Conservation (phyloP, 2,329 filamentous ascomycete species). For the Ampelomyces quisqualis region DNA sequence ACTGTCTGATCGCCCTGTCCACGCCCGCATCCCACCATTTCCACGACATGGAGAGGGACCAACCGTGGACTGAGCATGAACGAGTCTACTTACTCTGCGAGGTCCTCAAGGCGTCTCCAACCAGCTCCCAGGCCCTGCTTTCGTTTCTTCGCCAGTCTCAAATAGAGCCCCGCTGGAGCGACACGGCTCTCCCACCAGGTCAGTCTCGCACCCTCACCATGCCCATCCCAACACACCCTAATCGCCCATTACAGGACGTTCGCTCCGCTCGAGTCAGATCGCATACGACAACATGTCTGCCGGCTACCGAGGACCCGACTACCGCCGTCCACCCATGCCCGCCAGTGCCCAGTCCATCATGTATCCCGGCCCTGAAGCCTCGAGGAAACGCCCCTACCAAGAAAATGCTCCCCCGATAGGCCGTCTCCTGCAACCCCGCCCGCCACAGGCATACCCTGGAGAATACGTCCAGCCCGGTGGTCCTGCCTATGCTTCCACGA, state of each 20-base stretch:
- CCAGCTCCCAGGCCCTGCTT: constrained; percentile 48
- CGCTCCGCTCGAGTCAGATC: constrained; percentile 40
- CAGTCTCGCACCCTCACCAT: constrained; percentile 22
- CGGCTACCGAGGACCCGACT: constrained; percentile 28
- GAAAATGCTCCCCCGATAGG: constrained; percentile 39
- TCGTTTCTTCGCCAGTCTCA: constrained; percentile 48
- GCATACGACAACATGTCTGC: constrained; percentile 36
- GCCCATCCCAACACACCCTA: too few relatives aligned
- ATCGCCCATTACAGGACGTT: constrained; percentile 34
- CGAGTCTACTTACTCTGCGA: constrained; percentile 55
- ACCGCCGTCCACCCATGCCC: constrained; percentile 33
- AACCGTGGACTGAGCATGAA: constrained; percentile 51
- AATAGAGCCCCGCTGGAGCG: constrained; percentile 51
- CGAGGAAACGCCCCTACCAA: constrained; percentile 41
- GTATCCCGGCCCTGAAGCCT: constrained; percentile 36
- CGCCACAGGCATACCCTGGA: constrained; percentile 38
- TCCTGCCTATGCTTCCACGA: constrained; percentile 32
- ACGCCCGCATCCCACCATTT: constrained; percentile 15
- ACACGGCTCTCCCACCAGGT: constrained; percentile 54
- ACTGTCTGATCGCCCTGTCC: constrained; percentile 35
- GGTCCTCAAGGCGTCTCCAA: constrained; percentile 51
- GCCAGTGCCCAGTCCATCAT: constrained; percentile 22
- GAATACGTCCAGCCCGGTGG: constrained; percentile 32
- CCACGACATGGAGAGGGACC: constrained; percentile 46
- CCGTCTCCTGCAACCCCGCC: constrained; percentile 50